Evolutionary conservation across 768 basidiomycete genomes (phyloP).

Genomic region (Serendipita sp.): DNA sequence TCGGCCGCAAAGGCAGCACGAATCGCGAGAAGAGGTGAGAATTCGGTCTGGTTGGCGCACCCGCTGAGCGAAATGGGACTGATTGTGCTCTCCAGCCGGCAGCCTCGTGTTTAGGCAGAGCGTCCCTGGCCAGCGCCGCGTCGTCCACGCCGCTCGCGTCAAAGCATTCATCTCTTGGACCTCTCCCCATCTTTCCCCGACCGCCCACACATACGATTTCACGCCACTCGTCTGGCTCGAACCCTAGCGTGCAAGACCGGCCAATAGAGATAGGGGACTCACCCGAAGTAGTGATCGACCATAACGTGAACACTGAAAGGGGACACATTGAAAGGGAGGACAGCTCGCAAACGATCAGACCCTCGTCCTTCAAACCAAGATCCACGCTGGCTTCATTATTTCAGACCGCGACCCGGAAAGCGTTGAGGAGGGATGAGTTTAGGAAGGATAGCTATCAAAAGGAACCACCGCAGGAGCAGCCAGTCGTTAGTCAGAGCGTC

Average conservation of each 20-base stretch:
- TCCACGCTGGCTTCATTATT: slow-evolving; percentile 4
- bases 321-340: not conserved
- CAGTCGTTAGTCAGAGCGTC: not conserved
- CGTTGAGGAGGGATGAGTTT: slow-evolving; percentile 3
- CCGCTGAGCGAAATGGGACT: too few species aligned
- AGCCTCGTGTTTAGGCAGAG: not conserved
- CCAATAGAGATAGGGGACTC: not conserved
- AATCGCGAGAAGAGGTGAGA: not conserved
- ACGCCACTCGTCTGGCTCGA: not conserved
- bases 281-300: not conserved
- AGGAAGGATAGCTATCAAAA: slow-evolving; percentile 1
- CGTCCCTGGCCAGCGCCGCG: not conserved
- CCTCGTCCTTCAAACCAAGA: not conserved
- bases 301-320: not conserved
- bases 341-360: not conserved
- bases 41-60: too few species aligned
- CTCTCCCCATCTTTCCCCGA: not conserved
- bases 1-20: not conserved
- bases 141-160: slow-evolving; percentile 1
- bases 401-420: not conserved
- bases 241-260: not conserved
- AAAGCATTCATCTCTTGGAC: slow-evolving; percentile 6
- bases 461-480: not conserved
- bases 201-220: not conserved
- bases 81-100: not conserved